A percentile compares a stretch with the other conserved stretches of the same genome.
Evolutionary conservation across 2,329 filamentous ascomycete species (phyloP).

Genomic region (Trichoderma semiorbis): DNA sequence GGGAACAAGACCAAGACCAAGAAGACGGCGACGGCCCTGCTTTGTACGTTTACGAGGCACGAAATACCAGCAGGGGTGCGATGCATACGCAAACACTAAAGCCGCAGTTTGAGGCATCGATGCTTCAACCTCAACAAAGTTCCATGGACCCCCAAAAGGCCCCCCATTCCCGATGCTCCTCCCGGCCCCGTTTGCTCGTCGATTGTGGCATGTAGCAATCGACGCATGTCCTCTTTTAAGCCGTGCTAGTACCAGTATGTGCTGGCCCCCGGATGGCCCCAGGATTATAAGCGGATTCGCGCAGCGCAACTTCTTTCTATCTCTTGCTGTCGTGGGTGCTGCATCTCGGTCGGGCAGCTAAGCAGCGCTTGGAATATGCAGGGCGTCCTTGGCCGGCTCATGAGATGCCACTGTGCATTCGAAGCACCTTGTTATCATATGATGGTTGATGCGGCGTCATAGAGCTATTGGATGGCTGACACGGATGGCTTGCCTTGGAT

Average conservation of each 20-base stretch:
- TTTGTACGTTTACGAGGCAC: not conserved
- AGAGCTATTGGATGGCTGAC: not conserved
- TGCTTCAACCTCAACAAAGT: slow-evolving; percentile 14
- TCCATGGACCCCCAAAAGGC: slow-evolving; percentile 5
- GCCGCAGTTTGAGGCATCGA: slow-evolving; percentile 11
- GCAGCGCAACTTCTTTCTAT: not conserved
- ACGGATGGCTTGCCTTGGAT: not conserved
- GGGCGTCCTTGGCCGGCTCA: not conserved
- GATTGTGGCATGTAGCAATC: not conserved
- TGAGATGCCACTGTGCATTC: not conserved
- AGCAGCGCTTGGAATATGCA: not conserved
- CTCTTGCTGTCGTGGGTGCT: not conserved
- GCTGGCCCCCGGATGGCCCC: not conserved
- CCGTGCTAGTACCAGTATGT: not conserved
- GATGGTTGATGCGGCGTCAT: not conserved
- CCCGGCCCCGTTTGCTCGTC: slow-evolving; percentile 1
- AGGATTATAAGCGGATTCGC: not conserved
- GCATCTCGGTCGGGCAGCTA: slow-evolving; percentile 3
- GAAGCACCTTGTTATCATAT: not conserved
- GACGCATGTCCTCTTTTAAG: not conserved
- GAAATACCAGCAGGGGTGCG: not conserved
- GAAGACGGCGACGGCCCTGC: not conserved
- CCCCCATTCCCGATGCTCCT: slow-evolving; percentile 7
- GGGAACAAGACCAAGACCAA: not conserved
- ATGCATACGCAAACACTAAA: not conserved